Conservation (phyloP, 768 basidiomycete species). For the Trametes punicea region DNA sequence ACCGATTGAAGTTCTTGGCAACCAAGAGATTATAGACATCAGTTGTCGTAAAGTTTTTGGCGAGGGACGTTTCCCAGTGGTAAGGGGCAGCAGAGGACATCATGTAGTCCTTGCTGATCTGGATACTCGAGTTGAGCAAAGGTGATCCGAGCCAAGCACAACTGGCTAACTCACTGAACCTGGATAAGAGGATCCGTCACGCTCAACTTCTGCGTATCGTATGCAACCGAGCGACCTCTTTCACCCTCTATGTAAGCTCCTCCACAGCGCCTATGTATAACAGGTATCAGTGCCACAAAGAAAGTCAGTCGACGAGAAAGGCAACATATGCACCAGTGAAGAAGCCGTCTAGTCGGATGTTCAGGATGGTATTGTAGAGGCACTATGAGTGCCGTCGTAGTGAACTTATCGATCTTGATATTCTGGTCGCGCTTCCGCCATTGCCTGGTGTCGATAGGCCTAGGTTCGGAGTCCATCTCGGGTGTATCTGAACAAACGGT, state of each 20-base stretch:
- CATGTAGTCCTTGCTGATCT: conserved; percentile 3
- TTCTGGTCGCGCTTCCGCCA: conserved; percentile 2
- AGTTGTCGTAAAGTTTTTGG: not conserved
- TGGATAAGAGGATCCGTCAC: not conserved
- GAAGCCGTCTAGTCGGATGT: not conserved
- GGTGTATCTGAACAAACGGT: too few relatives aligned
- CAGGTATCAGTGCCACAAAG: not conserved
- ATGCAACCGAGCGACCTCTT: not conserved
- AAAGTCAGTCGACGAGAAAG: not conserved
- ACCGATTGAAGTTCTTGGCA: not conserved
- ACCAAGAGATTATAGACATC: not conserved
- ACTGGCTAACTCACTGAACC: not conserved
- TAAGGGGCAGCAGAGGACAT: not conserved
- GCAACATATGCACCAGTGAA: not conserved
- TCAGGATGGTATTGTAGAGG: not conserved
- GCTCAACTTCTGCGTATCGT: not conserved
- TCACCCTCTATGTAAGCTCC: not conserved
- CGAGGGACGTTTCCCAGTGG: not conserved
- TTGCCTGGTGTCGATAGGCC: not conserved
- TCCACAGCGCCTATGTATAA: not conserved
- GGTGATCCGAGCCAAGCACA: too few relatives aligned
- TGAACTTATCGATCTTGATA: not conserved
- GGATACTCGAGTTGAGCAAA: not conserved
- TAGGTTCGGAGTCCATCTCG: too few relatives aligned
- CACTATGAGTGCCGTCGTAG: not conserved